Evolutionary conservation across 805 yeast genomes (phyloP).

Genomic region (Yarrowia sp.): DNA sequence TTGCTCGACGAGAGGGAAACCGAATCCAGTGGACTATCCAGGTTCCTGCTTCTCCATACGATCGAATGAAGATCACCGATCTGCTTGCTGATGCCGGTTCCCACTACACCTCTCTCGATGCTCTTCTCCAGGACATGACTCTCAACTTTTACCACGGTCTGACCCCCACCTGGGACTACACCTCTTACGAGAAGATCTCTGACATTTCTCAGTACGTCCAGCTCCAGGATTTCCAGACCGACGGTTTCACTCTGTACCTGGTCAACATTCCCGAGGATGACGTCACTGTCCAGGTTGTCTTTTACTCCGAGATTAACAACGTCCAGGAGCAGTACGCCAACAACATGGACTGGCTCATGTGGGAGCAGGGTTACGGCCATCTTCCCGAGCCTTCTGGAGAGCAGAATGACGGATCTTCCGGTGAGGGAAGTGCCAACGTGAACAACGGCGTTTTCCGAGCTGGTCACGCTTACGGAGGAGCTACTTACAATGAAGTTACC

Average conservation of each 20-base stretch:
- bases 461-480: neutral
- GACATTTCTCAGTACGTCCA: neutral
- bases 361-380: neutral
- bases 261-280: slow-evolving; percentile 3
- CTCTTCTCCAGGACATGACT: neutral
- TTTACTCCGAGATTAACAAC: neutral
- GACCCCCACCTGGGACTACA: neutral
- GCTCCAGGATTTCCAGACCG: neutral
- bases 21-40: slow-evolving; percentile 1
- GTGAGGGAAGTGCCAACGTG: neutral
- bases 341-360: slow-evolving; percentile 5
- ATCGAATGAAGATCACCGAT: neutral
- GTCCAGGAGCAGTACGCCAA: neutral
- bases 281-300: neutral
- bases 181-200: neutral
- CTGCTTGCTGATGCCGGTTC: neutral
- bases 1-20: neutral
- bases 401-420: neutral
- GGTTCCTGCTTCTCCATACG: slow-evolving; percentile 5
- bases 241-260: neutral
- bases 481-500: neutral
- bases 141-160: neutral
- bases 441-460: neutral
- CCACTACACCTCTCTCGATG: neutral
- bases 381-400: neutral